Evolutionary conservation across 176 grass and related monocot genomes (phyloP), one percentile per base, ranked within the genome.

Genomic region (Canna indica): DNA sequence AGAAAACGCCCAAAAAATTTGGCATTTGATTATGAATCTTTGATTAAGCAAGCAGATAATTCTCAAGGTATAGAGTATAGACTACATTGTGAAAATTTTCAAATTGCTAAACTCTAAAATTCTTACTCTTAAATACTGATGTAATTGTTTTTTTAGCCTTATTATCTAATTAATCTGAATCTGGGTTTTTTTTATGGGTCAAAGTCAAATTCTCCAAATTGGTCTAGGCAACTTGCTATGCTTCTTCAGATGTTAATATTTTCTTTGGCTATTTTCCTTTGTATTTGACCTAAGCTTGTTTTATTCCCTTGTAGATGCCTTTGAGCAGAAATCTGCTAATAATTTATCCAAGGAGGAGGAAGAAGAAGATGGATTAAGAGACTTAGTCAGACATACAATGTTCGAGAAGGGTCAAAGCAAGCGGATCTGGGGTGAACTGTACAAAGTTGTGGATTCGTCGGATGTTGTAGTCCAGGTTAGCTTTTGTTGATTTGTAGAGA

Each of bases 401-500:
- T 96, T 96, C 72, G 92, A 96, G 79, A 96, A 96, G 66, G 92
- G 92, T 17, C 88, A 91, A 65, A 91, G 88, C 78, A 96, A 96
- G 80, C 81, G 88, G 76, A 96, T 96, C 64, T 96, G 93, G 93
- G 93, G 92, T 86, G 93, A 91, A 80, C 79, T 96, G 18, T 96
- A 96, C 80, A 96, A 91, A 88, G 93, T 96, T 77, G 73, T 96
- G 44, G 88, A 96, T 64, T 96, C 93, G 22, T 96, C 88, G 28
- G 88, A 96, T 83, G 93, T 96, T 57, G 88, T 96, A 59, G 88
- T 96, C 64, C 93, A 96, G 86, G 88, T 78, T 75, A 67, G 38
- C 22, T 36, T 50, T 4, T 48, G 29, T 47, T 36, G 6, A 31
- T 25, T 35, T n/a, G 39, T 50, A 36, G 27, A 72, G 17, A 56